Percentiles rank a stretch among this genome's conserved stretches.
These are phyloP conservation scores for Dactylellina parvicollis DNA, from an alignment of 2,329 filamentous ascomycete species.

Conservation along the genomic window DNA sequence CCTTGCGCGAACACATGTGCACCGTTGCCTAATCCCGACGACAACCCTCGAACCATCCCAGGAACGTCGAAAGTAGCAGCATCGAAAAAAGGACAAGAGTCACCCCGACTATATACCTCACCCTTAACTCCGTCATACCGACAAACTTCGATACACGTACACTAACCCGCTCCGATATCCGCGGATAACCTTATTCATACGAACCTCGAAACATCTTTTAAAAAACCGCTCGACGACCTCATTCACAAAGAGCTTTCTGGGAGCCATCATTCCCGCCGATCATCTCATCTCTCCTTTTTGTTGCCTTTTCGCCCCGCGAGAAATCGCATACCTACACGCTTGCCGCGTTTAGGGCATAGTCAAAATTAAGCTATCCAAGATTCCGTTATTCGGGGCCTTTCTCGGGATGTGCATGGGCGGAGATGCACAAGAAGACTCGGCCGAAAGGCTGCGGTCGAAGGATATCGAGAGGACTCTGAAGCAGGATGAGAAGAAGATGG, in stretches of 20 bases:
- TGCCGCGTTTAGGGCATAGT: constrained; percentile 53
- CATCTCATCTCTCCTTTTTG: neutral
- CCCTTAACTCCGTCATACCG: neutral
- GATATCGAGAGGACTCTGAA: constrained; percentile 89
- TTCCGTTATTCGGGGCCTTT: constrained; percentile 55
- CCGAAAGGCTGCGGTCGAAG: constrained; percentile 66
- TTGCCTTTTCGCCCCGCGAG: constrained; percentile 20
- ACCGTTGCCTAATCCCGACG: neutral
- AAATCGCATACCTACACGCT: constrained; percentile 50
- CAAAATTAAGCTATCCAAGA: constrained; percentile 55
- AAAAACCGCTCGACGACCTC: neutral
- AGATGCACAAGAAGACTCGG: constrained; percentile 64
- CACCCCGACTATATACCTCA: neutral
- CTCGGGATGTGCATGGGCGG: constrained; percentile 73
- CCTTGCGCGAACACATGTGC: constrained; percentile 1
- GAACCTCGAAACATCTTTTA: too few species aligned
- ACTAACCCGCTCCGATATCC: neutral
- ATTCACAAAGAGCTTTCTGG: neutral
- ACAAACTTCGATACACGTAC: neutral
- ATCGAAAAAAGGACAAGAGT: too few species aligned
- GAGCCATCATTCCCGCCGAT: neutral
- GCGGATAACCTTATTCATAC: neutral
- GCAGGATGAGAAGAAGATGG: constrained; percentile 84
- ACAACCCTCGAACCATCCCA: neutral
- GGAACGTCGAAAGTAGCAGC: neutral